Evolutionary conservation across 2,329 filamentous ascomycete species (phyloP).

Genomic region (Xylaria sp.): DNA sequence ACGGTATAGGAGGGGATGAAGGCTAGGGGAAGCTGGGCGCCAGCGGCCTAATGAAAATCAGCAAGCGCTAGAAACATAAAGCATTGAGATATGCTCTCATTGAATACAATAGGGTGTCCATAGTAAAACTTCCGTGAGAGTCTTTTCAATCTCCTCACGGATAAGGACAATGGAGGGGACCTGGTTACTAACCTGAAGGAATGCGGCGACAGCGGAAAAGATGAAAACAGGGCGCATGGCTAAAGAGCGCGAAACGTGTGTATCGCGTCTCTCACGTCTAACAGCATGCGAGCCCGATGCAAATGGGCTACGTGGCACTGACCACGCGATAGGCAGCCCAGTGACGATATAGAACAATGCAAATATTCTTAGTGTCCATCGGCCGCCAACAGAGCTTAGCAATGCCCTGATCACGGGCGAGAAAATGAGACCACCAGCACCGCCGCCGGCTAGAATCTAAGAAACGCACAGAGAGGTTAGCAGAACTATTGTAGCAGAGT

Average conservation of each 20-base stretch:
- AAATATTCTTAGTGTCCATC: constrained; percentile 51
- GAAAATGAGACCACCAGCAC: constrained; percentile 50
- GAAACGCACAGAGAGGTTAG: constrained; percentile 9
- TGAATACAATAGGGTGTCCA: too few relatives aligned
- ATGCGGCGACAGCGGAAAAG: constrained; percentile 48
- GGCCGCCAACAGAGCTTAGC: constrained; percentile 49
- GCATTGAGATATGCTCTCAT: too few relatives aligned
- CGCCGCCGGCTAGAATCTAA: constrained; percentile 49
- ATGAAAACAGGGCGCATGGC: constrained; percentile 49
- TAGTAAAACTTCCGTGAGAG: neutral
- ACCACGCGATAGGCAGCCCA: constrained; percentile 48
- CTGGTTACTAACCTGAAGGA: constrained; percentile 41
- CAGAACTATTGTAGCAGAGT: neutral
- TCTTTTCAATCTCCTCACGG: too few relatives aligned
- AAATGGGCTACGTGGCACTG: constrained; percentile 48
- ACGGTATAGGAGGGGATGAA: constrained; percentile 56
- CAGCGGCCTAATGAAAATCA: constrained; percentile 48
- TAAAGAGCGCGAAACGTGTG: constrained; percentile 46
- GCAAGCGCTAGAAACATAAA: too few relatives aligned
- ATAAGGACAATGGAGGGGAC: constrained; percentile 22
- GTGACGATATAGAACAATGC: constrained; percentile 46
- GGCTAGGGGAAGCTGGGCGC: constrained; percentile 52
- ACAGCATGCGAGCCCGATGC: constrained; percentile 32
- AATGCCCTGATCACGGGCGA: constrained; percentile 48
- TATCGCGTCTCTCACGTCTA: constrained; percentile 38